phyloP scores from a whole-genome alignment of 169 alveolate genomes.

The Cryptosporidium bovis region DNA sequence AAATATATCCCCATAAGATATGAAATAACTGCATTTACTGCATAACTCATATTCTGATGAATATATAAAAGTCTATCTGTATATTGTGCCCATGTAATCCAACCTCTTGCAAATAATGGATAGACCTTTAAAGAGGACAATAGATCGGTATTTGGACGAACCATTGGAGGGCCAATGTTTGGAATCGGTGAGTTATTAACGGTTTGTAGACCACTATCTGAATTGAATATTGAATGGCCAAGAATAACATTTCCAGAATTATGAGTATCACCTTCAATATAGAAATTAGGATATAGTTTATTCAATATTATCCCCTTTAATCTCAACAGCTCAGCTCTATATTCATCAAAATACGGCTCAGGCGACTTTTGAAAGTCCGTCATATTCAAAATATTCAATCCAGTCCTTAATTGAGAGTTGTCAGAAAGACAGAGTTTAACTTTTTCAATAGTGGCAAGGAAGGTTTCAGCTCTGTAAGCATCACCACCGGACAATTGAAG shows the following conservation, averaged over 20 bases:
- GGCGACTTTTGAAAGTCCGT: slow-evolving; percentile 71
- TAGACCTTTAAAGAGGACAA: slow-evolving; percentile 80
- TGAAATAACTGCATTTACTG: slow-evolving; percentile 81
- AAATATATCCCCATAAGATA: slow-evolving; percentile 81
- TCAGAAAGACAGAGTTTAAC: slow-evolving; percentile 69
- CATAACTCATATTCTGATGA: slow-evolving; percentile 77
- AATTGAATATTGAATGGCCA: slow-evolving; percentile 9
- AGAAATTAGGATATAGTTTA: slow-evolving; percentile 52
- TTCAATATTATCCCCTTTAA: slow-evolving; percentile 50
- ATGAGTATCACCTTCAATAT: slow-evolving; percentile 63
- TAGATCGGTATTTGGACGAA: slow-evolving; percentile 76
- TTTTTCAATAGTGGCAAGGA: slow-evolving; percentile 68
- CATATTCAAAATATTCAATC: slow-evolving; percentile 68
- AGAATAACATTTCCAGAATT: slow-evolving; percentile 1
- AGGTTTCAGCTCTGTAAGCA: slow-evolving; percentile 71
- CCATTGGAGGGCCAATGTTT: slow-evolving; percentile 9
- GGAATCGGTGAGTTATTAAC: not conserved
- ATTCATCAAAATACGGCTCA: slow-evolving; percentile 70
- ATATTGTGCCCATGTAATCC: slow-evolving; percentile 83
- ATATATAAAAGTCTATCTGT: slow-evolving; percentile 76
- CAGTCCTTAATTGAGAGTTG: slow-evolving; percentile 57
- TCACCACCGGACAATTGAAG: slow-evolving; percentile 69
- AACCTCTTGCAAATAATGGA: slow-evolving; percentile 80
- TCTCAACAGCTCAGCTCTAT: slow-evolving; percentile 65
- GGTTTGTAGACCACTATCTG: slow-evolving; percentile 26